Evolutionary conservation across 768 basidiomycete species (phyloP), one percentile per base, ranked within the genome.

Genomic region (Rhodotorula toruloides): DNA sequence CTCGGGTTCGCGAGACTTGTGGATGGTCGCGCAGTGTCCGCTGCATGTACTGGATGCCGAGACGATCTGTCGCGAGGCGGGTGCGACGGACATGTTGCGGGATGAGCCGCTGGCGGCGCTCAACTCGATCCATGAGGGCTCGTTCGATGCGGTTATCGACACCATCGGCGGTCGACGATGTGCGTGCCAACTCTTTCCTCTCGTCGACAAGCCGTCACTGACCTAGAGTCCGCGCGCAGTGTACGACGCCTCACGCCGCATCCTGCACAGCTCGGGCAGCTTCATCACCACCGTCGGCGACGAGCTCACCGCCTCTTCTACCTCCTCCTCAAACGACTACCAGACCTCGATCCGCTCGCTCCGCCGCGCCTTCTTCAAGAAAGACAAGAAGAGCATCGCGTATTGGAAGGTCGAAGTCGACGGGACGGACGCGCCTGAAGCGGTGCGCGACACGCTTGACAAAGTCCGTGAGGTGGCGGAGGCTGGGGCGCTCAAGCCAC

Each of bases 141-240:
- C 60, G 31, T 76, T 74, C 58, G 74, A 75, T 31, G 71, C 71
- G 17, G 74, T 76, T 2, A 57, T 76, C 21, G 74, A 76, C 60
- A 73, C 72, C 19, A 65, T 73, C 13, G 76, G 72, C 29, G 74
- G 70, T 7, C 46, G 69, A 11, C 53, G 69, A 13, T 32, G 65
- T 70, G 47, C 48, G 69, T 65, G 22, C 34, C 11, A 2, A 9
- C n/a, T 48, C 7, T 29, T 53, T 49, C 9, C 21, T 43, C 21
- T 19, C 39, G 1, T 31, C 16, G 11, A 21, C 49, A 5, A 3
- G 19, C 21, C 31, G 22, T 11, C 21, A 14, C 37, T 32, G 50
- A 36, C 43, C 34, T 36, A 3, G 11, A 21, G 27, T 14, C 14
- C n/a, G 19, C 39, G 1, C 42, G 21, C 70, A 61, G 61, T 75